These are phyloP conservation scores for Litchi chinensis DNA, from an alignment of 345 rosid species.

Conservation along the genomic window DNA sequence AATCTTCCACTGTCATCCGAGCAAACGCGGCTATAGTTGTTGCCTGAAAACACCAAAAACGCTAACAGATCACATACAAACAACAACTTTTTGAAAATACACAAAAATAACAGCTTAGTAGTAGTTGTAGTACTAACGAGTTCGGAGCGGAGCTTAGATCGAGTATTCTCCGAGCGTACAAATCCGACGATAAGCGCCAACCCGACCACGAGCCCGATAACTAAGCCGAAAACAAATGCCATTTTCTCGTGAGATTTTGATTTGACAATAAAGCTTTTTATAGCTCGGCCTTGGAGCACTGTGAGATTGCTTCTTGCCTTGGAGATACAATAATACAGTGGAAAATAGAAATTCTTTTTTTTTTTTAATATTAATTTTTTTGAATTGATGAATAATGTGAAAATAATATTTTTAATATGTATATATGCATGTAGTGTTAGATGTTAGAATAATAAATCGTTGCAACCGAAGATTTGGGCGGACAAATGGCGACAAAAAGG, in stretches of 20 bases:
- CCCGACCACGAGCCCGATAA: conserved; percentile 67
- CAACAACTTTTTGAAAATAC: not conserved
- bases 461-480: not conserved
- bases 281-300: not conserved
- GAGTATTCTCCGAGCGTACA: conserved; percentile 73
- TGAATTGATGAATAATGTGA: too few species aligned
- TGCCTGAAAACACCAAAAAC: conserved; percentile 51
- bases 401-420: too few species aligned
- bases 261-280: not conserved
- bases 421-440: too few species aligned
- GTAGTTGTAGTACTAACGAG: conserved; percentile 43
- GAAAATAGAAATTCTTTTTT: not conserved
- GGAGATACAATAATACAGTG: not conserved
- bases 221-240: conserved; percentile 73
- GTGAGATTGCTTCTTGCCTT: conserved; percentile 22
- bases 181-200: conserved; percentile 71
- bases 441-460: not conserved
- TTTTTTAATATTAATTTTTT: not conserved
- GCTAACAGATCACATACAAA: not conserved
- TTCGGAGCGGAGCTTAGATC: conserved; percentile 80
- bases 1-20: conserved; percentile 90
- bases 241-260: conserved; percentile 31
- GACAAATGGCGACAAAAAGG: not conserved
- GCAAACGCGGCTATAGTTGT: conserved; percentile 90
- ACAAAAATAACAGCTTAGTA: not conserved